Base-by-base conservation (phyloP, 352 stramenopile species). In the Pythium chondricola region DNA sequence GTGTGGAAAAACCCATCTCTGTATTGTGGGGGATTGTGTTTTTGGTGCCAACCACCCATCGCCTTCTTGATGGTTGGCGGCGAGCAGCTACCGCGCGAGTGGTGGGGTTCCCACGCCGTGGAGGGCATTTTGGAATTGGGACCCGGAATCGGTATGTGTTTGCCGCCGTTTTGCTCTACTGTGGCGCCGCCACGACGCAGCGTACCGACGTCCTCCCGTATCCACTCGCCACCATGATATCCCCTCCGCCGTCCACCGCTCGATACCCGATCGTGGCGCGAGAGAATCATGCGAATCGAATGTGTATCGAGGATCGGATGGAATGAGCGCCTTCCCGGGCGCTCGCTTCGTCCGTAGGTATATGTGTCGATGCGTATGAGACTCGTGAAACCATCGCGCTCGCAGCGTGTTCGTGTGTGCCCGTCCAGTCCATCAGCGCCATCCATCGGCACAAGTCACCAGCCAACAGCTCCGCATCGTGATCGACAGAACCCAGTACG, bases 231-330 rank as follows among this genome's bases (percentile, higher is more conserved):
- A 27, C 26, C 29, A 18, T 48, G 25, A 9, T 35, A 13, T 16
- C 13, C 7, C 10, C 18, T 48, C 14, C n/a, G 31, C 35, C 2
- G 20, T 16, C 26, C 11, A 36, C 18, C 6, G 10, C 4, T 21
- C 32, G 40, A 36, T 18, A 21, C 14, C 20, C 32, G 39, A 44
- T 40, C 16, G 43, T 42, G n/a, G 37, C 49, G 52, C 37, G 52
- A 60, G 52, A 53, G 52, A 48, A 53, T 60, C 50, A 54, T 56
- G 54, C 54, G 42, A 18, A 33, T 13, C 13, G 7, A 42, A 56
- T 35, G 54, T 90, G 69, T 77, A 90, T 90, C 79, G 73, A 90
- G 79, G 79, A 90, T 90, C 79, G 79, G 79, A 90, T 83, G 58
- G 25, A 40, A 44, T n/a, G 36, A 37, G 26, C 32, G n/a, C 22